Percentiles rank a stretch among this genome's conserved stretches.
These are phyloP conservation scores for Ganoderma resinaceum DNA, from an alignment of 1,284 basidiomycete species.

Conservation along the genomic window DNA sequence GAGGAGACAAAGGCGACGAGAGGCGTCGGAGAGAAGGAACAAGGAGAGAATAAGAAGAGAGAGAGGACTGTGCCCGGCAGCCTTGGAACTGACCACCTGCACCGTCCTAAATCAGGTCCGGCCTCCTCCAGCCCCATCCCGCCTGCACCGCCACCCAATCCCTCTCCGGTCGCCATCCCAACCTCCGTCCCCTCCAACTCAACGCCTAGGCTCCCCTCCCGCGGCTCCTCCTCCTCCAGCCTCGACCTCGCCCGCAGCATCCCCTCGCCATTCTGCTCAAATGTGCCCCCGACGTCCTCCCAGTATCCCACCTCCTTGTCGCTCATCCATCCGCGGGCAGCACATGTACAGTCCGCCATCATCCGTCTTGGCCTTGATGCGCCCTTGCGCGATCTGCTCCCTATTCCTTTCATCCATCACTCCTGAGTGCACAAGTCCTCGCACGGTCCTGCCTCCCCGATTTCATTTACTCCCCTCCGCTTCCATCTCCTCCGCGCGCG, in stretches of 20 bases:
- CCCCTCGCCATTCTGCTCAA: too few relatives aligned
- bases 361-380: neutral
- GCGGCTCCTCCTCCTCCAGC: neutral
- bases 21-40: constrained; percentile 16
- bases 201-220: neutral
- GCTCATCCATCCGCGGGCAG: neutral
- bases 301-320: neutral
- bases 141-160: constrained; percentile 11
- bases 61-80: neutral
- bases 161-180: constrained; percentile 8
- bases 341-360: neutral
- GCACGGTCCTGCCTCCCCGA: neutral
- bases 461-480: neutral
- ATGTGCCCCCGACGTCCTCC: too few relatives aligned
- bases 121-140: constrained; percentile 2
- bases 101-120: neutral
- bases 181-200: neutral
- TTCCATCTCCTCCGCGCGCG: neutral
- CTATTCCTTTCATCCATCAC: neutral
- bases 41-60: neutral
- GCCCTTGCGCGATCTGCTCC: neutral
- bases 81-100: neutral
- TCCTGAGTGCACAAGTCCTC: neutral
- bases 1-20: constrained; percentile 12
- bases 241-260: neutral